Base-by-base conservation (phyloP, 2,329 filamentous ascomycete genomes). In the Dactylellina haptotyla region DNA sequence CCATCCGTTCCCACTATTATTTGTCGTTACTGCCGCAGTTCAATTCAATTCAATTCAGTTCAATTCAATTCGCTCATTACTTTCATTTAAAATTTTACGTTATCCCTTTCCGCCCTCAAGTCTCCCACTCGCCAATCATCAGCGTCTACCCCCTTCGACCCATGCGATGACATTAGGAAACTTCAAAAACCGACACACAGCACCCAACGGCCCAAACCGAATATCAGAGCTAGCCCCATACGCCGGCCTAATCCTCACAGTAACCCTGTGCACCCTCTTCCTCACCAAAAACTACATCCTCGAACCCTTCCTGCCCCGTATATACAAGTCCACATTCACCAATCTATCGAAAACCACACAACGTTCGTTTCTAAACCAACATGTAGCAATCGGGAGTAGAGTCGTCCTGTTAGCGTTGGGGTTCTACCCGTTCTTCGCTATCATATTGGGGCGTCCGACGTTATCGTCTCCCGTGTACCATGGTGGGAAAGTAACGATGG, bases 281-380 rank as follows among this genome's bases (percentile, higher is more conserved):
- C 25, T 62, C 5, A 14, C 46, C 14, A 69, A 69, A 20, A 61
- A 54, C 16, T 69, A 69, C 5, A 16, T 62, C 23, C 46, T 69
- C n/a, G 64, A 69, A 32, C 54, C 54, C 2, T 14, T 69, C 6
- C 28, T 62, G 32, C 54, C 48, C 0, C 26, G 48, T 0, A 34
- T 61, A 20, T 69, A 61, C 34, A n/a, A 18, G 14, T 25, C 25
- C 18, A 25, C 26, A 16, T 37, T 61, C 12, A 23, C 20, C 2
- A 9, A 25, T 2, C 54, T 69, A 14, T 48, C 54, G 1, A 41
- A 50, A 1, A 30, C 41, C n/a, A 54, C 51, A 1, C 37, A 62
- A 39, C 32, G 64, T 1, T 61, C 54, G 3, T 69, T 69, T 18
- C 26, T 69, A 20, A 69, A 69, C 30, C 64, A 69, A 23, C 64